Evolutionary conservation across 768 basidiomycete species (phyloP), one percentile per base, ranked within the genome.

Genomic region (Lactifluus volemus): DNA sequence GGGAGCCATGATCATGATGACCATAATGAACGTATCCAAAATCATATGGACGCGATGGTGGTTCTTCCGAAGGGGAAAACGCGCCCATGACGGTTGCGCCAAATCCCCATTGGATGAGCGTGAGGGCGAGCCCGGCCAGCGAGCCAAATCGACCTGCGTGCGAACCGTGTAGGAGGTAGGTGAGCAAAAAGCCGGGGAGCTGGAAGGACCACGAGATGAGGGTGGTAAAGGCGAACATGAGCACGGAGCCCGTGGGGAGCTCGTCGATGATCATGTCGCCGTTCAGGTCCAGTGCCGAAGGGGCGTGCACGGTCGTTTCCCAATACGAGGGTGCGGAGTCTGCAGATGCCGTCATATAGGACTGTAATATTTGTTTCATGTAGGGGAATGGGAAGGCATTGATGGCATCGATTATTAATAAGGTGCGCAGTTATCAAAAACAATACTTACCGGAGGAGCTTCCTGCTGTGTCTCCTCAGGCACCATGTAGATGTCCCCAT

Each of bases 131-230:
- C 34, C 96, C 96, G 0, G 92, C 93, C 48, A 92, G 87, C 15
- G 92, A 92, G 53, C 97, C 97, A 70, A 83, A 91, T 72, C 94
- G 95, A 62, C 88, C 91, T 0, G 97, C 92, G 70, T 98, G 95
- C 1, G 93, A 88, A 12, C 85, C 86, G 74, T 90, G 88, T 2
- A 98, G 84, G 67, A 98, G 85, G 69, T 93, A 97, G 1, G 95
- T 97, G 75, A 99, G 81, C 61, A 89, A 73, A 79, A 90, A 93
- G 54, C 92, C 95, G 68, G 96, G 81, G 72, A 98, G 95, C 74
- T 98, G 94, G 86, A 99, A 98, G 75, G 94, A 92, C 75, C 89
- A 89, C 7, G 92, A 95, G 59, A 92, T 85, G 75, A 94, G 81
- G 58, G 88, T 71, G 73, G 91, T 92, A 74, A 83, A 77, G 64